These are phyloP conservation scores for Fusarium xylarioides DNA, from an alignment of 2,329 filamentous ascomycete species.

Conservation along the genomic window DNA sequence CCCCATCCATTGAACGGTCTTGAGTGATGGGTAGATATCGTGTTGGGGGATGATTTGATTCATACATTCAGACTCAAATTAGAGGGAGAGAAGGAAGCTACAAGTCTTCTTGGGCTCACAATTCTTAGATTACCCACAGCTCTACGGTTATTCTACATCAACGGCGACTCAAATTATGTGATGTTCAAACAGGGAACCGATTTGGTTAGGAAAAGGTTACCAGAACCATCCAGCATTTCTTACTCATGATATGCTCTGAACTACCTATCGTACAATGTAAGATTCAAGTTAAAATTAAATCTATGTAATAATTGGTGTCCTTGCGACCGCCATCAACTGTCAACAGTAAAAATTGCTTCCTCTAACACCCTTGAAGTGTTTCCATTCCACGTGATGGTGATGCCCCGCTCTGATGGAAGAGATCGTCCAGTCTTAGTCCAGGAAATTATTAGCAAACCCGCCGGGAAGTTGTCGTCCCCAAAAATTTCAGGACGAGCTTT, in stretches of 20 bases:
- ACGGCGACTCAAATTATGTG: not conserved
- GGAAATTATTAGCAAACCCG: slow-evolving; percentile 30
- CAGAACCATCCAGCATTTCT: not conserved
- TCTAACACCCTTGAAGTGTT: not conserved
- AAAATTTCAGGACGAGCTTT: slow-evolving; percentile 39
- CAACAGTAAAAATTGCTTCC: not conserved
- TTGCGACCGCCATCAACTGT: not conserved
- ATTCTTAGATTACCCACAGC: not conserved
- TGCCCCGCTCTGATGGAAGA: slow-evolving; percentile 21
- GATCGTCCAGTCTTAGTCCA: slow-evolving; percentile 28
- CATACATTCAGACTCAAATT: not conserved
- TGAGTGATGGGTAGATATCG: not conserved
- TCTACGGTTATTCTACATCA: not conserved
- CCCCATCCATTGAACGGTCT: not conserved
- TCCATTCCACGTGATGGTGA: slow-evolving; percentile 26
- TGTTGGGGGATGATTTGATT: not conserved
- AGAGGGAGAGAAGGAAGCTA: not conserved
- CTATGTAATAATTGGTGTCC: not conserved
- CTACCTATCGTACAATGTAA: not conserved
- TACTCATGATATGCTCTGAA: slow-evolving; percentile 8
- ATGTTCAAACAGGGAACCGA: not conserved
- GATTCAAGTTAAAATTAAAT: not conserved
- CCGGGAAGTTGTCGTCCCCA: slow-evolving; percentile 26
- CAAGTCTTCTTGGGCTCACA: not conserved
- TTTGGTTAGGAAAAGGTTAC: not conserved